These are phyloP conservation scores for Talaromyces borbonicus DNA, from an alignment of 495 filamentous ascomycete genomes.

Conservation along the genomic window DNA sequence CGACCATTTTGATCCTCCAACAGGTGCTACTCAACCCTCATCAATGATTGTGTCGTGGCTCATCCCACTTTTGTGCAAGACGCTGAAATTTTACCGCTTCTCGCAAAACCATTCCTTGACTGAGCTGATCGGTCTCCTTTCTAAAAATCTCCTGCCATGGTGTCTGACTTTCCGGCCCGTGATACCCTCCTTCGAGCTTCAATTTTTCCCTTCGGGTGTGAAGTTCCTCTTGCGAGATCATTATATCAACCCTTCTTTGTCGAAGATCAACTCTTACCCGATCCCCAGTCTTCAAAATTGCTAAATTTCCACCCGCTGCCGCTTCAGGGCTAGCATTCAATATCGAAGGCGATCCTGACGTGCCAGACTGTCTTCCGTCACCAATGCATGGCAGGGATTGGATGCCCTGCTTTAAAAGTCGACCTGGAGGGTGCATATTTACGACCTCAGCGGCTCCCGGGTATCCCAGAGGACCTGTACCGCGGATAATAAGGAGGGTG, in stretches of 20 bases:
- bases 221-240: slow-evolving; percentile 52
- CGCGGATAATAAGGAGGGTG: slow-evolving; percentile 46
- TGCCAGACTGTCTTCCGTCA: slow-evolving; percentile 47
- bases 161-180: slow-evolving; percentile 29
- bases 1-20: no score
- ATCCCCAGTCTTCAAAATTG: slow-evolving; percentile 44
- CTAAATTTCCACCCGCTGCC: slow-evolving; percentile 50
- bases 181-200: slow-evolving; percentile 24
- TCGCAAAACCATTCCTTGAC: slow-evolving; percentile 43
- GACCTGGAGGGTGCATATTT: slow-evolving; percentile 44
- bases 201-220: slow-evolving; percentile 46
- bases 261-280: slow-evolving; percentile 45
- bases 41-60: slow-evolving; percentile 44
- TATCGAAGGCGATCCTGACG: slow-evolving; percentile 45
- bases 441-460: slow-evolving; percentile 48
- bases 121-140: slow-evolving; percentile 39
- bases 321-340: slow-evolving; percentile 50
- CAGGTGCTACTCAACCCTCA: no score
- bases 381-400: slow-evolving; percentile 45
- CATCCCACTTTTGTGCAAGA: slow-evolving; percentile 35
- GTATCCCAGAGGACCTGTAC: slow-evolving; percentile 42
- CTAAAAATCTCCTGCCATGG: slow-evolving; percentile 46
- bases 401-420: slow-evolving; percentile 35
- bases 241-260: slow-evolving; percentile 42
- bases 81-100: slow-evolving; percentile 42